Conservation (phyloP, 305 asterid genomes). For the Andrographis paniculata region DNA sequence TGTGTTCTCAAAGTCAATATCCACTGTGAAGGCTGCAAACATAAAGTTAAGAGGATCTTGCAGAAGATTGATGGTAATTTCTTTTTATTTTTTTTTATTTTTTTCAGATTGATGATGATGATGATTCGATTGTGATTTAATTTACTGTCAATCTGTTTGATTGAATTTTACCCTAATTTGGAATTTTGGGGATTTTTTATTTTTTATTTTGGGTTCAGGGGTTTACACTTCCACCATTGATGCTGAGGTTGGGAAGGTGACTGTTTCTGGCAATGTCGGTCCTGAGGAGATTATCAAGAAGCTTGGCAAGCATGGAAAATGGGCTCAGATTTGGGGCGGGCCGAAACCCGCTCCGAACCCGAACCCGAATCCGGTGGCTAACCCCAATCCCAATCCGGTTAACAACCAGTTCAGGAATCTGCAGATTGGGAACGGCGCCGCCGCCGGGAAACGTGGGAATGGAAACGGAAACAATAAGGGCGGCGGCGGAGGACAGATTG, state of each 20-base stretch:
- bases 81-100: too few species aligned
- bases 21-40: constrained; percentile 83
- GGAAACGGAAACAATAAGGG: background rate
- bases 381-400: too few species aligned
- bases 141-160: background rate
- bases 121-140: too few species aligned
- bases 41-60: constrained; percentile 81
- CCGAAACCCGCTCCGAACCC: background rate
- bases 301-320: constrained; percentile 40
- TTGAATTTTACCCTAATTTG: background rate
- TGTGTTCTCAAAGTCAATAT: constrained; percentile 58
- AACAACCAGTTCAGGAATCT: constrained; percentile 51
- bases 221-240: constrained; percentile 50
- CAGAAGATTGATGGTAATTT: constrained; percentile 64
- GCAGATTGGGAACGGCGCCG: constrained; percentile 58
- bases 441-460: constrained; percentile 29
- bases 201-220: constrained; percentile 27
- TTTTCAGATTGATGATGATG: too few species aligned
- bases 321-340: constrained; percentile 43
- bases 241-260: constrained; percentile 46
- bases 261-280: constrained; percentile 46
- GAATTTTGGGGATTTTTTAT: too few species aligned
- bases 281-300: constrained; percentile 36
- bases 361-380: too few species aligned
- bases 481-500: constrained; percentile 31